Conservation (phyloP, 169 alveolate species). For the Eimeria falciformis region DNA sequence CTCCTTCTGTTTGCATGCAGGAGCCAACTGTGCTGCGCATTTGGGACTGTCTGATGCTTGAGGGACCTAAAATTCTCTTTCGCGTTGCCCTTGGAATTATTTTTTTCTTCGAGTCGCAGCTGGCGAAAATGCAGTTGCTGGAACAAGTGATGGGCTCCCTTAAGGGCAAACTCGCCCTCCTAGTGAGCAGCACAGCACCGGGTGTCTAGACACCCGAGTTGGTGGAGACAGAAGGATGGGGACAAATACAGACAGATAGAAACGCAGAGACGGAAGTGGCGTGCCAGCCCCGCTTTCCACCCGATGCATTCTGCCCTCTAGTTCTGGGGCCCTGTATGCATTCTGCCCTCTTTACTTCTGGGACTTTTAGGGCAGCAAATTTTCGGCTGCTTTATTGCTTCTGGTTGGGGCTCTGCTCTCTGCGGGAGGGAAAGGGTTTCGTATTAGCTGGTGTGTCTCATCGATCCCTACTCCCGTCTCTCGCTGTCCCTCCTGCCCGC, state of each 20-base stretch:
- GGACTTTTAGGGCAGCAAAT: not conserved
- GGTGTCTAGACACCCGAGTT: too few relatives aligned
- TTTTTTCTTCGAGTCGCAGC: conserved; percentile 25
- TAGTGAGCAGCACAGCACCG: conserved; percentile 9
- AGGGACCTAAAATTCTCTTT: conserved; percentile 89
- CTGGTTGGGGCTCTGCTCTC: not conserved
- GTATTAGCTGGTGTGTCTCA: not conserved
- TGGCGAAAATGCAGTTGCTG: conserved; percentile 36
- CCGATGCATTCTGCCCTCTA: too few relatives aligned
- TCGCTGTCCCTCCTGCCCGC: conserved; percentile 13
- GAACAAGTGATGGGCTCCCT: conserved; percentile 77
- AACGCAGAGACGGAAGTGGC: too few relatives aligned
- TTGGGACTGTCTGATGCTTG: conserved; percentile 89
- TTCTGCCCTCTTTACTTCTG: too few relatives aligned
- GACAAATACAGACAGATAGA: too few relatives aligned
- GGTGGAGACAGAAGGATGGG: too few relatives aligned
- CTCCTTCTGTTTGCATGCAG: conserved; percentile 69
- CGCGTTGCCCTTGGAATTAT: conserved; percentile 83
- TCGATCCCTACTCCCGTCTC: not conserved
- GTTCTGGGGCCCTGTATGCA: too few relatives aligned
- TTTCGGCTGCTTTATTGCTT: not conserved
- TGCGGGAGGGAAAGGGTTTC: not conserved
- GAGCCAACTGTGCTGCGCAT: conserved; percentile 87
- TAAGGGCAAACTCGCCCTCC: conserved; percentile 34
- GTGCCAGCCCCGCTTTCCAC: too few relatives aligned